Conservation (phyloP, 495 filamentous ascomycete genomes). For the Hamigera avellanea region DNA sequence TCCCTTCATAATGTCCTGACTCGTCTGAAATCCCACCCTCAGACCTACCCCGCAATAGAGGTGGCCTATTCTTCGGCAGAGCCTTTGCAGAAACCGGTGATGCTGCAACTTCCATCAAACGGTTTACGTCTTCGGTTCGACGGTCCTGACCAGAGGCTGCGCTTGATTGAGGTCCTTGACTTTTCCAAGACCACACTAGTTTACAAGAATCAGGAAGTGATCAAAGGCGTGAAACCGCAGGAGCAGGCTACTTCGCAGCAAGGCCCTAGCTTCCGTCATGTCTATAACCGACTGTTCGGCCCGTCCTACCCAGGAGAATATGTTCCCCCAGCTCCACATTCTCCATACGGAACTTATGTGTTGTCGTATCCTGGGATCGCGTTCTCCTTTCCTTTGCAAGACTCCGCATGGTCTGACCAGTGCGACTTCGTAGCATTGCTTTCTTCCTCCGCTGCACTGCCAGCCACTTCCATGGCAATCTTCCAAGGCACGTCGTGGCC, state of each 20-base stretch:
- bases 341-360: conserved; percentile 59
- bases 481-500: conserved; percentile 86
- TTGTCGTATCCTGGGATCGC: conserved; percentile 90
- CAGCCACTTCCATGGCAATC: conserved; percentile 73
- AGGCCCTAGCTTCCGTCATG: conserved; percentile 78
- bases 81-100: conserved; percentile 61
- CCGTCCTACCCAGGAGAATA: conserved; percentile 91
- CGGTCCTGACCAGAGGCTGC: conserved; percentile 80
- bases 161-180: conserved; percentile 81
- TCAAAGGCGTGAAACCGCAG: conserved; percentile 44
- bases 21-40: conserved; percentile 72
- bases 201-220: conserved; percentile 77
- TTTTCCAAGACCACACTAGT: conserved; percentile 75
- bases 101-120: conserved; percentile 67
- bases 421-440: conserved; percentile 81
- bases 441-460: conserved; percentile 60
- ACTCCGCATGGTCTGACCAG: conserved; percentile 63
- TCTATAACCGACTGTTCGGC: conserved; percentile 84
- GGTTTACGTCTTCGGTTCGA: conserved; percentile 87
- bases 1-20: conserved; percentile 83
- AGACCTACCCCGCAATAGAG: conserved; percentile 70
- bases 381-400: conserved; percentile 74
- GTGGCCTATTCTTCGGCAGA: conserved; percentile 58
- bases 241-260: conserved; percentile 29
- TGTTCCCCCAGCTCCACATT: conserved; percentile 42